phyloP scores from a whole-genome alignment of 192 early-diverging fungal species.

The Podila epicladia region DNA sequence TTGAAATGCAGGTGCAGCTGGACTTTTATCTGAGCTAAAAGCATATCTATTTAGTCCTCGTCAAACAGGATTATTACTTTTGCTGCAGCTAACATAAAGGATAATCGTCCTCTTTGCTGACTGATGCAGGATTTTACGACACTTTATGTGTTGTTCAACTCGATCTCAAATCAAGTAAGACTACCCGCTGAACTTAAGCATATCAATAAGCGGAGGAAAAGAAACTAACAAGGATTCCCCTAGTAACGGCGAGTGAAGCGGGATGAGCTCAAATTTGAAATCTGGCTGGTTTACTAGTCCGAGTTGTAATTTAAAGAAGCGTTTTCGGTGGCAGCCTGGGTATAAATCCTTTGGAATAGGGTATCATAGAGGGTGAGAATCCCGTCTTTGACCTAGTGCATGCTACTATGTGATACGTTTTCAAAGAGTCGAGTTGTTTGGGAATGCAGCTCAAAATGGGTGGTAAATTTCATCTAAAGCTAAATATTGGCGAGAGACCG shows the following conservation, averaged over 20 bases:
- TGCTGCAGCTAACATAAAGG: conserved; percentile 38
- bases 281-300: conserved; percentile 54
- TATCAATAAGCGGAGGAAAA: conserved; percentile 88
- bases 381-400: conserved; percentile 59
- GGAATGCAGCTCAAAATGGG: conserved; percentile 80
- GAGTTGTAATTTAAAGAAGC: conserved; percentile 73
- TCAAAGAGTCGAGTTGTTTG: conserved; percentile 81
- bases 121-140: conserved; percentile 22
- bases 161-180: conserved; percentile 71
- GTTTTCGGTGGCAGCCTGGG: conserved; percentile 51
- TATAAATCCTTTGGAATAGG: conserved; percentile 74
- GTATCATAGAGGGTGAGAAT: conserved; percentile 81
- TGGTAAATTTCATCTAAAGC: conserved; percentile 83
- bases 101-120: conserved; percentile 4
- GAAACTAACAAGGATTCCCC: conserved; percentile 84
- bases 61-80: conserved; percentile 33
- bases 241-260: conserved; percentile 83
- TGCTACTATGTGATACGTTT: conserved; percentile 60
- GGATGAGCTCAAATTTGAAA: conserved; percentile 78
- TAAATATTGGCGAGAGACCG: conserved; percentile 88
- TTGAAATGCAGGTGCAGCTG: conserved; percentile 38
- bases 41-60: conserved; percentile 44
- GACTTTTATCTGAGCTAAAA: conserved; percentile 29
- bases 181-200: conserved; percentile 83
- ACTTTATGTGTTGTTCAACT: conserved; percentile 14